Evolutionary conservation across 2,329 filamentous ascomycete genomes (phyloP), one percentile per base, ranked within the genome.

Genomic region (Exserohilum rostratum): DNA sequence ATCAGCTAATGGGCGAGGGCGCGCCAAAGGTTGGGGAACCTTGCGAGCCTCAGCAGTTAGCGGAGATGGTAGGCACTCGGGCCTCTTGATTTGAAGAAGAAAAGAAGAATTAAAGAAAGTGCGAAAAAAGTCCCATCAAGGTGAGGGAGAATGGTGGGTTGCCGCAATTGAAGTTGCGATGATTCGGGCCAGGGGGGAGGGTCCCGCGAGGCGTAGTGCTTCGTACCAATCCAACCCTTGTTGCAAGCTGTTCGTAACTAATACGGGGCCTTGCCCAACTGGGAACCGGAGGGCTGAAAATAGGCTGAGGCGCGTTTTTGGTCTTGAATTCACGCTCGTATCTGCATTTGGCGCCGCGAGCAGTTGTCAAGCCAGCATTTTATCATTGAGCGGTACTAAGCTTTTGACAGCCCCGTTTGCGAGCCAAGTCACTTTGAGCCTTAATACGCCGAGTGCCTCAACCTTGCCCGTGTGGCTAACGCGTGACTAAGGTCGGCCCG

Each of bases 61-160:
- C 12, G 35, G 17, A 25, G 27, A n/a, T 30, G 9, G 45, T 30
- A 48, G 48, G 46, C 46, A 37, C 40, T 35, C 34, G 13, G 33
- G 46, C 46, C 38, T 44, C 46, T 43, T 56, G 35, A 55, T 35
- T 20, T 20, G 18, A 46, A 30, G 48, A 58, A 64, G 47, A 55
- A 49, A 58, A 64, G 47, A 55, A 53, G 53, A 52, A 46, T 71
- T 66, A 73, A 72, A 50, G 71, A 75, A 58, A 73, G 71, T 72
- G 68, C 51, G 70, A 74, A 75, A 60, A 54, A 55, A 57, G 52
- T 57, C 50, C 51, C 58, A 63, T 64, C 56, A 63, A 67, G 59
- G 47, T 46, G 56, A 49, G 50, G 57, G 61, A 50, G 47, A 31
- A 38, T 15, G 52, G 27, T 46, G 61, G 63, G 64, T n/a, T 57